Evolutionary conservation across 345 rosid species (phyloP).

Genomic region (Draba incana): DNA sequence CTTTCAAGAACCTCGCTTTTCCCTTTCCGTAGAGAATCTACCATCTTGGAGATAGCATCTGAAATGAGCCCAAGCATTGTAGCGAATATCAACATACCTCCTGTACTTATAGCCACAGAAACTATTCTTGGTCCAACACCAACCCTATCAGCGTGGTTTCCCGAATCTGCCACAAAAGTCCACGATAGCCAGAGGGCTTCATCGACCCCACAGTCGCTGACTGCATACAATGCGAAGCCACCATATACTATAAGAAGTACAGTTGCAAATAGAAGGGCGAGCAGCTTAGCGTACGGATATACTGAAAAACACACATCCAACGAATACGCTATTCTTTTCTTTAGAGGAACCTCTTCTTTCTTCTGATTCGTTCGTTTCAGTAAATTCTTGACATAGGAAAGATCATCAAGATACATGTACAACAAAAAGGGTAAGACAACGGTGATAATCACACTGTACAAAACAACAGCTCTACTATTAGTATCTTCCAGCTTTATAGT

Average conservation of each 20-base stretch:
- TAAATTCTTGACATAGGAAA: conserved; percentile 60
- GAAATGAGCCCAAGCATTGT: conserved; percentile 97
- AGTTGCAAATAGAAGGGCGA: conserved; percentile 87
- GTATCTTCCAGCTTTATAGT: conserved; percentile 45
- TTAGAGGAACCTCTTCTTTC: conserved; percentile 76
- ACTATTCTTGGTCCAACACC: conserved; percentile 84
- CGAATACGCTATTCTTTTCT: conserved; percentile 86
- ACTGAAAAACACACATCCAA: conserved; percentile 90
- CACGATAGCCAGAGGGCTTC: conserved; percentile 95
- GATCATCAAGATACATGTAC: conserved; percentile 72
- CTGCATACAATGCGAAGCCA: conserved; percentile 81
- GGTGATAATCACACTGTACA: conserved; percentile 58
- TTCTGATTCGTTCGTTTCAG: conserved; percentile 51
- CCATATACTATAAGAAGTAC: conserved; percentile 75
- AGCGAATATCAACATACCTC: conserved; percentile 92
- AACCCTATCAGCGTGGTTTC: conserved; percentile 82
- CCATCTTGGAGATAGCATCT: conserved; percentile 92
- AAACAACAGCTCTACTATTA: conserved; percentile 64
- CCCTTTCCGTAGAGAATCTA: conserved; percentile 88
- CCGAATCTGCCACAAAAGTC: conserved; percentile 94
- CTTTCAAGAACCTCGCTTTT: conserved; percentile 94
- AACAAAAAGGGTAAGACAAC: conserved; percentile 63
- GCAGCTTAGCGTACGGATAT: conserved; percentile 89
- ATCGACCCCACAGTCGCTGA: conserved; percentile 73
- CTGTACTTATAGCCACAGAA: conserved; percentile 86